Base-by-base conservation (phyloP, 2,329 filamentous ascomycete species). In the Sclerotinia nivalis region DNA sequence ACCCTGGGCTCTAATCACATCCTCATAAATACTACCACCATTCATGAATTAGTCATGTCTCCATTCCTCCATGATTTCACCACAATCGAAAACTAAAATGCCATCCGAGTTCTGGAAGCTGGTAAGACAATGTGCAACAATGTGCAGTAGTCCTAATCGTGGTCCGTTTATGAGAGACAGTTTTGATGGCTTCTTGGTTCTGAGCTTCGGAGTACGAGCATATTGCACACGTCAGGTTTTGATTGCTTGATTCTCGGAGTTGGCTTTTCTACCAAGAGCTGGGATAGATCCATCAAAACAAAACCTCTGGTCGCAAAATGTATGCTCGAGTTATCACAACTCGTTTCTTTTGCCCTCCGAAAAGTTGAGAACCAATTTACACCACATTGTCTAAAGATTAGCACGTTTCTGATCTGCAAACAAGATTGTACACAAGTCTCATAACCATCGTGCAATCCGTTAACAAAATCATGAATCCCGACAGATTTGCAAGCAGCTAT, bases 241-340 rank as follows among this genome's bases (percentile, higher is more conserved):
- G 37, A 43, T 62, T 34, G 13, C 31, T 68, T 60, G 20, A 15
- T 25, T 37, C 25, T 25, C 45, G 20, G 22, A 45, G 15, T 50
- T 49, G 10, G 25, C 4, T 89, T 52, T 88, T 0, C 86, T 86
- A 76, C 96, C 93, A 3, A 97, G 83, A 4, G 90, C 91, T 55
- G 88, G 91, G 0, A 93, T 96, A 43, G 91, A 91, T 82, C 96
- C 93, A 75, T 97, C 93, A 0, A 96, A 97, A 86, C 25, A 96
- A 80, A 1, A 96, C 83, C 60, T 89, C 85, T 0, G 93, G 93
- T 87, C 85, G 0, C 92, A 86, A 3, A 43, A 93, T 85, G 3
- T 95, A 82, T 0, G 92, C 92, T 34, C 93, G 85, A 0, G 93
- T 92, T 76, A 97, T 94, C 0, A 89, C 89, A 20, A 96, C 80